Evolutionary conservation across 1,139 yeast species (phyloP).

Genomic region (Candida tropicalis): DNA sequence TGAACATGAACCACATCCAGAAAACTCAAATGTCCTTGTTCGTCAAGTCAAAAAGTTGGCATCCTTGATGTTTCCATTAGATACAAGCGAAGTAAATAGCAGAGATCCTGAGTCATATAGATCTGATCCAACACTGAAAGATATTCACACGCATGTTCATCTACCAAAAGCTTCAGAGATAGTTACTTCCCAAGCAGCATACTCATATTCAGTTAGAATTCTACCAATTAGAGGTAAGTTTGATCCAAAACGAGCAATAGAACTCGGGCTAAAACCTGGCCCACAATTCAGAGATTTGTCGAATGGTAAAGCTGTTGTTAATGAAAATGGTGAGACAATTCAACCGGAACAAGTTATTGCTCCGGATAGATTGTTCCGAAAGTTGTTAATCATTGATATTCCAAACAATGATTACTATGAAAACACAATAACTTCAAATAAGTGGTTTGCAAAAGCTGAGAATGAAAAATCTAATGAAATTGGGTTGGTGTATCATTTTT

Average conservation of each 20-base stretch:
- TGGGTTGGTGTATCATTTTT: constrained; percentile 70
- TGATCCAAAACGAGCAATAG: constrained; percentile 62
- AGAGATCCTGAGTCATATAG: constrained; percentile 43
- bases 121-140: constrained; percentile 42
- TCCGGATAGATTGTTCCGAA: constrained; percentile 57
- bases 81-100: constrained; percentile 38
- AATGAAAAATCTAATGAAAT: constrained; percentile 39
- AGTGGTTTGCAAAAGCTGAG: constrained; percentile 27
- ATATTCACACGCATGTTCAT: constrained; percentile 45
- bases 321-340: constrained; percentile 61
- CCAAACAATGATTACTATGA: constrained; percentile 59
- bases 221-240: constrained; percentile 80
- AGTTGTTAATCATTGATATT: constrained; percentile 71
- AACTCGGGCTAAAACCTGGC: constrained; percentile 72
- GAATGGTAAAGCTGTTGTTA: constrained; percentile 57
- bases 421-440: constrained; percentile 37
- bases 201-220: constrained; percentile 65
- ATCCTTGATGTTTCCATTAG: constrained; percentile 54
- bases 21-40: constrained; percentile 9
- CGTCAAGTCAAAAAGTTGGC: constrained; percentile 34
- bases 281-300: constrained; percentile 59
- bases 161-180: constrained; percentile 30
- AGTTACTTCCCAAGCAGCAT: constrained; percentile 31
- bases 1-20: not conserved
- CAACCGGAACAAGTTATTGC: constrained; percentile 76